Conservation (phyloP, 768 basidiomycete genomes). For the Rhodosporidiobolus odoratus region DNA sequence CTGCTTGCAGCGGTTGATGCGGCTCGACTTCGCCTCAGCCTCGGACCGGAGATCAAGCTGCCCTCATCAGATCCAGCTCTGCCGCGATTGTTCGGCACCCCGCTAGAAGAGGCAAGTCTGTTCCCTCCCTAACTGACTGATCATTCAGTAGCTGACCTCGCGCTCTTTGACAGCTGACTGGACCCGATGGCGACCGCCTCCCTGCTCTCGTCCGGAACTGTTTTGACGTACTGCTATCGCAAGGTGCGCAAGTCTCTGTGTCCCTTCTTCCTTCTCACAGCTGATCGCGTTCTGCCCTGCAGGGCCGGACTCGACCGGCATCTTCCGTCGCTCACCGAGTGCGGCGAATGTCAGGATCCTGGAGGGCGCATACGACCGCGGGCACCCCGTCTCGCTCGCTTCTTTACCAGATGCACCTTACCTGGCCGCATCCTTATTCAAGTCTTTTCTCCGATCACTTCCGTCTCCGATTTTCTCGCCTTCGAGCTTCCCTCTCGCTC, state of each 20-base stretch:
- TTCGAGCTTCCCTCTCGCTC: background rate
- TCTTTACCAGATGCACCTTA: constrained; percentile 23
- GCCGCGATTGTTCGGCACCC: background rate
- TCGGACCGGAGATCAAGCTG: constrained; percentile 1
- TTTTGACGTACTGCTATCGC: background rate
- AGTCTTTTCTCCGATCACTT: constrained; percentile 16
- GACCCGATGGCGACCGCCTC: background rate
- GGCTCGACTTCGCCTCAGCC: background rate
- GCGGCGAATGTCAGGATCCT: constrained; percentile 16
- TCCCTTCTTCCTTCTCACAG: background rate
- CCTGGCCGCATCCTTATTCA: constrained; percentile 33
- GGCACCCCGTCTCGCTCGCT: constrained; percentile 20
- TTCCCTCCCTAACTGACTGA: background rate
- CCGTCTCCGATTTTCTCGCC: constrained; percentile 10
- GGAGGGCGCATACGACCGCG: constrained; percentile 17
- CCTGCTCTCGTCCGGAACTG: constrained; percentile 24
- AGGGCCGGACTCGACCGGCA: constrained; percentile 19
- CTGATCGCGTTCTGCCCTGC: background rate
- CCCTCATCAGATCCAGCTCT: background rate
- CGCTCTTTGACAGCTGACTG: background rate
- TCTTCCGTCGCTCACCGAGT: constrained; percentile 30
- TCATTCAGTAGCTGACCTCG: background rate
- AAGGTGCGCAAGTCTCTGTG: background rate
- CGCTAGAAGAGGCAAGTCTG: constrained; percentile 4
- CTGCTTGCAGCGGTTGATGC: rapidly evolving